Conservation (phyloP, 257 asterid species). For the Apocynum venetum region DNA sequence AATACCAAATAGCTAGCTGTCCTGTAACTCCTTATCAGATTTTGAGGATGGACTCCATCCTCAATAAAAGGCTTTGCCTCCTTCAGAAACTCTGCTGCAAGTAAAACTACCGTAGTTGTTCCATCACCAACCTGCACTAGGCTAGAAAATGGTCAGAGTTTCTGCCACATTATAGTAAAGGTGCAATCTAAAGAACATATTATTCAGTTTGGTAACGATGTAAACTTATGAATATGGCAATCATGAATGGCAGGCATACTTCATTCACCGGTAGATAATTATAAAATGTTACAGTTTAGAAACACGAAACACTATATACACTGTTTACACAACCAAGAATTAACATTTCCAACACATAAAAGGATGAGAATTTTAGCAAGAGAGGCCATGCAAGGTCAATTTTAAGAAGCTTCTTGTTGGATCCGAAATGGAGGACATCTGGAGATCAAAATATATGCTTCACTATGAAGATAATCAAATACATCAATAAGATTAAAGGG, state of each 20-base stretch:
- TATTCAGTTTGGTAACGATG: background rate
- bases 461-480: background rate
- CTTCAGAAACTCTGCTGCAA: slow-evolving; percentile 92
- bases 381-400: no score
- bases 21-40: slow-evolving; percentile 84
- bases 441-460: background rate
- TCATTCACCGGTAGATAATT: background rate
- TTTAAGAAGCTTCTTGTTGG: background rate
- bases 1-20: slow-evolving; percentile 76
- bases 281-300: background rate
- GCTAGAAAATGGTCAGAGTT: slow-evolving; percentile 13
- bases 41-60: slow-evolving; percentile 98
- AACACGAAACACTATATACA: no score
- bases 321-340: background rate
- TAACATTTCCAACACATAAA: background rate
- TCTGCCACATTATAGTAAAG: background rate
- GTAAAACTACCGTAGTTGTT: slow-evolving; percentile 95
- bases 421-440: background rate
- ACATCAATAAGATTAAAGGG: background rate
- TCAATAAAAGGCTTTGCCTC: slow-evolving; percentile 98
- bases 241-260: background rate
- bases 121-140: slow-evolving; percentile 94
- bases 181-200: background rate
- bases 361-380: background rate
- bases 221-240: background rate